Evolutionary conservation across 139 green algal genomes (phyloP), one percentile per base, ranked within the genome.

Genomic region (Auxenochlorella pyrenoidosa): DNA sequence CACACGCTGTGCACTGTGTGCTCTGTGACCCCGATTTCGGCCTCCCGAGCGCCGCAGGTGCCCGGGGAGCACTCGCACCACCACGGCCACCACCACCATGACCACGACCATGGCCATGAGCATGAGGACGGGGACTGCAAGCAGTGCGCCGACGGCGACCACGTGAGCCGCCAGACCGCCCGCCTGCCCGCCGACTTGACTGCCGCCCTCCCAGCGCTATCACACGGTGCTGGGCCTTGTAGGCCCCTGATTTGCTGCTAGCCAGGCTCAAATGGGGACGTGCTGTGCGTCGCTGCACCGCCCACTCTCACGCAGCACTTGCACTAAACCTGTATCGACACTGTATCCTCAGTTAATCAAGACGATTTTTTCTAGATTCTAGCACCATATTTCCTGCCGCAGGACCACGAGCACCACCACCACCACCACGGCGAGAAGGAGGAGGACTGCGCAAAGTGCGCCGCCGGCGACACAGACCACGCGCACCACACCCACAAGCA

Each of bases 401-500:
- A 84, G 75, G 75, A 88, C 28, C 65, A 89, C 30, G 73, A 86
- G 22, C 66, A 75, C 70, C 73, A 93, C 68, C 75, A 87, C 86
- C 77, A 89, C 16, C 43, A 85, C 21, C 81, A 91, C 47, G 68
- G 24, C 22, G 34, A 8, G 26, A n/a, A 80, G 13, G 47, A 41
- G 32, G 44, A 73, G 41, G 79, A 71, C 72, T 84, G 63, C 82
- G 54, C 44, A 15, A 34, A 86, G 75, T 89, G 80, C 47, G 83
- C 47, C 10, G 79, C 65, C 4, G 87, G 81, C 0, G 87, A 90
- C 47, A 73, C 40, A 2, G 82, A 90, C 38, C 73, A 84, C 36
- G 47, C 82, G 38, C 71, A 90, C 77, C 73, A 90, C 40, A 81
- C 94, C 78, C 94, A 97, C 91, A 86, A 93, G 91, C 95, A 97